Evolutionary conservation across 192 early-diverging fungal species (phyloP).

Genomic region (Funneliformis geosporum): DNA sequence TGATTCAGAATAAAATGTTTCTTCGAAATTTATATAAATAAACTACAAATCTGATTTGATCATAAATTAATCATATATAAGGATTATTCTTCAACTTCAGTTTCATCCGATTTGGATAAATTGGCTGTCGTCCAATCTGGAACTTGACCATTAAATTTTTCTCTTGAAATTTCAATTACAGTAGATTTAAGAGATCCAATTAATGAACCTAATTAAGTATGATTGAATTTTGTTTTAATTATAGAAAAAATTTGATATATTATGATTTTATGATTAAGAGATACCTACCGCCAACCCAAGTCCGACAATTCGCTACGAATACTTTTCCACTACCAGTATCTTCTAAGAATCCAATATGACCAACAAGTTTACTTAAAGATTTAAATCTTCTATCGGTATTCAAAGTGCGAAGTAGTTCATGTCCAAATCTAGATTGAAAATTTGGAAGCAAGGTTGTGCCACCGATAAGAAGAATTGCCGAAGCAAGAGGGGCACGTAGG

Average conservation of each 20-base stretch:
- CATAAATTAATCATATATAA: too few species aligned
- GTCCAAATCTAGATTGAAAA: slow-evolving; percentile 59
- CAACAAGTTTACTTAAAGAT: slow-evolving; percentile 46
- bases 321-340: slow-evolving; percentile 56
- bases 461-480: slow-evolving; percentile 72
- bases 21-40: too few species aligned
- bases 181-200: slow-evolving; percentile 74
- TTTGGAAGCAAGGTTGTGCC: slow-evolving; percentile 77
- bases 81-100: not conserved
- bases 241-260: not conserved
- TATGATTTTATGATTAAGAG: not conserved
- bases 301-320: slow-evolving; percentile 67
- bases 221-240: not conserved
- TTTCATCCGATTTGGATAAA: not conserved
- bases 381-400: slow-evolving; percentile 52
- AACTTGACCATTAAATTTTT: slow-evolving; percentile 65
- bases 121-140: slow-evolving; percentile 63
- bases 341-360: slow-evolving; percentile 59
- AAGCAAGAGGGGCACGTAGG: slow-evolving; percentile 64
- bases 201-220: slow-evolving; percentile 56
- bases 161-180: slow-evolving; percentile 63
- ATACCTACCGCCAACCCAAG: slow-evolving; percentile 74
- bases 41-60: not conserved
- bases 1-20: too few species aligned
- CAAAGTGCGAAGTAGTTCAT: slow-evolving; percentile 60